Percentiles rank a stretch among this genome's conserved stretches.
phyloP scores from a whole-genome alignment of 768 basidiomycete genomes.

The Collybiopsis luxurians region DNA sequence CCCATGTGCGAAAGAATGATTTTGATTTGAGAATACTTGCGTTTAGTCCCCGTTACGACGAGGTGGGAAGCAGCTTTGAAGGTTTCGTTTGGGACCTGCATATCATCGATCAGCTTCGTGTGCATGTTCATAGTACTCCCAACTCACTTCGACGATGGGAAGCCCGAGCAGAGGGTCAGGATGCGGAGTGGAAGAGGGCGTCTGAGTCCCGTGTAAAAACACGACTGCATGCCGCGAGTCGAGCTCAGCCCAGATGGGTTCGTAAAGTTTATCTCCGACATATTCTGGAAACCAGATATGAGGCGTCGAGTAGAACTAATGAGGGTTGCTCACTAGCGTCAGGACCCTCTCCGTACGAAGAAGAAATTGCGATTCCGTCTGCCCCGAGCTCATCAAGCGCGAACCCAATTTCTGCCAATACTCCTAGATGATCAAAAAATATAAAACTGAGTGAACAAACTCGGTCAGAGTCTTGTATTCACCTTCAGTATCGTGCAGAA shows the following conservation, averaged over 20 bases:
- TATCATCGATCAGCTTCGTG: neutral
- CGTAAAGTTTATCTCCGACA: constrained; percentile 61
- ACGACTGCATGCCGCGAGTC: constrained; percentile 56
- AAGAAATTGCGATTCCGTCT: constrained; percentile 63
- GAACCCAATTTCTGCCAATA: constrained; percentile 56
- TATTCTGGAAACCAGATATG: constrained; percentile 42
- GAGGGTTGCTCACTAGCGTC: constrained; percentile 41
- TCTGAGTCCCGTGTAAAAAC: constrained; percentile 72
- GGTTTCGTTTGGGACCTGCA: constrained; percentile 76
- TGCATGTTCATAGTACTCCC: neutral
- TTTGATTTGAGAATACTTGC: constrained; percentile 54
- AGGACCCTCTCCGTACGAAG: constrained; percentile 59
- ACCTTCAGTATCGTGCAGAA: constrained; percentile 64
- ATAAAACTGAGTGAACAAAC: too few species aligned
- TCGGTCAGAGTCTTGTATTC: neutral
- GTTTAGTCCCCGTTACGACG: constrained; percentile 67
- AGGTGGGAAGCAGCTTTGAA: constrained; percentile 80
- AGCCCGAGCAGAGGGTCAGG: constrained; percentile 65
- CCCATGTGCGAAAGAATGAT: constrained; percentile 75
- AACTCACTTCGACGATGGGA: constrained; percentile 61
- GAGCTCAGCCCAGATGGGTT: constrained; percentile 70
- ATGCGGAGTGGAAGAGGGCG: constrained; percentile 58
- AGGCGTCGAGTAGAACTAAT: neutral
- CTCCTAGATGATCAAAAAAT: too few species aligned
- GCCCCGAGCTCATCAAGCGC: constrained; percentile 60